These are phyloP conservation scores for Hypoxylon rubiginosum DNA, from an alignment of 2,329 filamentous ascomycete genomes.

Conservation along the genomic window DNA sequence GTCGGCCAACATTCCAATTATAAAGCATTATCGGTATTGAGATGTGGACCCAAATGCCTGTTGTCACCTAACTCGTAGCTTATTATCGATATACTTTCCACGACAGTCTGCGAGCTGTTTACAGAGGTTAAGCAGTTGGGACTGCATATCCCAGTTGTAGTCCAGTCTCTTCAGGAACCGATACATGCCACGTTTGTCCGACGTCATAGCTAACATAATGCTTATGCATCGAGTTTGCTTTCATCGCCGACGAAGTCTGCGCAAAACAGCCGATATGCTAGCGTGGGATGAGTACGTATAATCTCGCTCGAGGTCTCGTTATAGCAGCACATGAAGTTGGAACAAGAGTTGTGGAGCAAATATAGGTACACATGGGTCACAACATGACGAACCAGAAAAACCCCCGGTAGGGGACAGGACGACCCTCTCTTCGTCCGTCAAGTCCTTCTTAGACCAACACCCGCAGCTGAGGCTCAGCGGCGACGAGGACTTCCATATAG, in stretches of 20 bases:
- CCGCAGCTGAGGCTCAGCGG: slow-evolving; percentile 25
- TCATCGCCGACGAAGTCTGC: background rate
- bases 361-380: too few species aligned
- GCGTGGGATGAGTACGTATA: too few species aligned
- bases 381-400: slow-evolving; percentile 16
- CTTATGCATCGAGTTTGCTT: background rate
- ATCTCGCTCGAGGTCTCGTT: too few species aligned
- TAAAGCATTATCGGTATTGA: background rate
- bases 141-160: background rate
- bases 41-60: background rate
- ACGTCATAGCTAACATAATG: slow-evolving; percentile 12
- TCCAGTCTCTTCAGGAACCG: background rate
- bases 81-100: background rate
- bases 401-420: slow-evolving; percentile 15
- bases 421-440: slow-evolving; percentile 19
- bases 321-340: too few species aligned
- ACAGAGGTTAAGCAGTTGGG: background rate
- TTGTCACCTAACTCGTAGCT: background rate
- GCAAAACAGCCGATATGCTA: background rate
- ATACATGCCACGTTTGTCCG: slow-evolving; percentile 9
- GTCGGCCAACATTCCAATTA: background rate
- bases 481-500: slow-evolving; percentile 25
- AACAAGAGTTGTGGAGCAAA: too few species aligned
- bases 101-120: background rate
- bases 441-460: slow-evolving; percentile 23